These are phyloP conservation scores for Gyrodon lividus DNA, from an alignment of 768 basidiomycete species.

Conservation along the genomic window DNA sequence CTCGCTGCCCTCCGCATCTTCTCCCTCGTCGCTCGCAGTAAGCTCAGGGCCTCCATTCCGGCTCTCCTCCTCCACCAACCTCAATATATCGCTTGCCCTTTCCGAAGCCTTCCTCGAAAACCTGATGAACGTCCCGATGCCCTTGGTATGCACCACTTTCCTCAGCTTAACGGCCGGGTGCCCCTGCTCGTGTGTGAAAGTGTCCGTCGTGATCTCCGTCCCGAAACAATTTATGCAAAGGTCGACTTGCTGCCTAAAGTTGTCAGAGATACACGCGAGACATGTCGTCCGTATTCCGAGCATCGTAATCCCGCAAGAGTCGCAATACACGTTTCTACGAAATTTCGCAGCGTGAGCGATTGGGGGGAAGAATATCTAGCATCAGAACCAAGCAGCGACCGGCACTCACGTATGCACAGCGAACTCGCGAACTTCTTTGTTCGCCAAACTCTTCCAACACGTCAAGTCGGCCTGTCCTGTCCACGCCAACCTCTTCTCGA, in stretches of 20 bases:
- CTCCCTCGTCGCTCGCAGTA: neutral
- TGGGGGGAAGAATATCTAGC: neutral
- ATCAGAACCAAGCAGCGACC: neutral
- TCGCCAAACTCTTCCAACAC: constrained; percentile 24
- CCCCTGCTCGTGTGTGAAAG: neutral
- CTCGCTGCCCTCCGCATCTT: neutral
- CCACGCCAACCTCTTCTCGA: constrained; percentile 15
- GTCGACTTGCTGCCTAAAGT: constrained; percentile 1
- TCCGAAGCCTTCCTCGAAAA: neutral
- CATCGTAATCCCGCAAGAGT: constrained; percentile 8
- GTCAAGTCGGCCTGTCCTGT: constrained; percentile 22
- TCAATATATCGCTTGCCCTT: constrained; percentile 1
- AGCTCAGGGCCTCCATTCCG: neutral
- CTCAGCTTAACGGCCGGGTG: constrained; percentile 1
- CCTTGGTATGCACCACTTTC: neutral
- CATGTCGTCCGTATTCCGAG: constrained; percentile 4
- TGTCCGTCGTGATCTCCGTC: neutral
- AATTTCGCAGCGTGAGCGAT: neutral
- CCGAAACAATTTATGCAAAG: constrained; percentile 3
- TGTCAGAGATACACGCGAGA: constrained; percentile 5
- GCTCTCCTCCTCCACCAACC: neutral
- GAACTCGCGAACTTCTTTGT: constrained; percentile 16
- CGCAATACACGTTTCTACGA: constrained; percentile 1
- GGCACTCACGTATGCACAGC: constrained; percentile 25
- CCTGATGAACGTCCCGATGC: neutral